Evolutionary conservation across 2,329 filamentous ascomycete genomes (phyloP).

Genomic region (Alternaria sp.): DNA sequence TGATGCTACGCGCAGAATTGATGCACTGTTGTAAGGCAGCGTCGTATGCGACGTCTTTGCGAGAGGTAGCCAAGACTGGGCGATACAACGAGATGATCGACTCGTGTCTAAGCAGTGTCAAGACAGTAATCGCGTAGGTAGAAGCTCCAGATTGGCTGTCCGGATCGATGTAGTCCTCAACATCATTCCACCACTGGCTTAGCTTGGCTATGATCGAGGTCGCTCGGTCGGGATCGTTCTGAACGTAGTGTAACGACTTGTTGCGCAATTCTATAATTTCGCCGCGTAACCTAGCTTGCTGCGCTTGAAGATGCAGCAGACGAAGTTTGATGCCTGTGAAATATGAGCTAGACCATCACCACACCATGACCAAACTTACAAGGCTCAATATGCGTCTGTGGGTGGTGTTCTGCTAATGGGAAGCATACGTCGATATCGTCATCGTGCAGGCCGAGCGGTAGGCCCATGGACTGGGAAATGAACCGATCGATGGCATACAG

Average conservation of each 20-base stretch:
- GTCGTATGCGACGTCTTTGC: constrained; percentile 56
- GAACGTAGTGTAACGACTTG: constrained; percentile 59
- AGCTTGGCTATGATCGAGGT: constrained; percentile 60
- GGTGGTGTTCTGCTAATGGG: constrained; percentile 59
- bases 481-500: constrained; percentile 66
- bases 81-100: constrained; percentile 62
- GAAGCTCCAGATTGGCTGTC: constrained; percentile 33
- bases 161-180: constrained; percentile 59
- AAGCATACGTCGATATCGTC: constrained; percentile 68
- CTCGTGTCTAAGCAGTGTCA: constrained; percentile 60
- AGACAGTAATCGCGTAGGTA: constrained; percentile 53
- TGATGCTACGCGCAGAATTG: constrained; percentile 59
- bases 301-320: constrained; percentile 50
- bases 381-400: constrained; percentile 15
- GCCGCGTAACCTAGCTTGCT: constrained; percentile 61
- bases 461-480: constrained; percentile 64
- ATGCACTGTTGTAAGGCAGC: constrained; percentile 63
- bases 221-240: constrained; percentile 55
- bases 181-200: constrained; percentile 63
- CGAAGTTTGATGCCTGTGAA: constrained; percentile 21
- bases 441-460: constrained; percentile 65
- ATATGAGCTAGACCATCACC: neutral
- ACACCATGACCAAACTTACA: constrained; percentile 14
- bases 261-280: constrained; percentile 63
- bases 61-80: constrained; percentile 59